These are phyloP conservation scores for Streptanthus diversifolius DNA, from an alignment of 345 rosid genomes.

Conservation along the genomic window DNA sequence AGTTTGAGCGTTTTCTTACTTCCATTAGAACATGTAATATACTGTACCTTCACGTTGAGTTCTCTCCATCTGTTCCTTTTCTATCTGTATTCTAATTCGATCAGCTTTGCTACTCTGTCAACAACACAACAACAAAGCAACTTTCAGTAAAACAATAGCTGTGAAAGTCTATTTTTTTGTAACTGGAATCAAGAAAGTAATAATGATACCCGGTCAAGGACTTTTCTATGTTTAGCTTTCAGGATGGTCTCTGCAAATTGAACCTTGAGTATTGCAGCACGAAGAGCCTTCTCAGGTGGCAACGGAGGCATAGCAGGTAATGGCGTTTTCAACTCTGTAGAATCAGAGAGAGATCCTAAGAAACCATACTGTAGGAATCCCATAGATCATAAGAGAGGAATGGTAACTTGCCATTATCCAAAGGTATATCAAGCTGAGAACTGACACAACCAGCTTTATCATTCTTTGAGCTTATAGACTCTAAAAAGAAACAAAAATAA, in stretches of 20 bases:
- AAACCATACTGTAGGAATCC: slow-evolving; percentile 5
- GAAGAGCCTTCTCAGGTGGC: slow-evolving; percentile 75
- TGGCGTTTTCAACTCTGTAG: slow-evolving; percentile 46
- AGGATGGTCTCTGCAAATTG: slow-evolving; percentile 76
- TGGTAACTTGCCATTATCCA: slow-evolving; percentile 47
- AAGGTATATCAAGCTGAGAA: slow-evolving; percentile 41
- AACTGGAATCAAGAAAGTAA: not conserved
- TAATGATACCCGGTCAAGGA: slow-evolving; percentile 56
- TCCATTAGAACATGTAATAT: not conserved
- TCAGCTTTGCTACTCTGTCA: slow-evolving; percentile 63
- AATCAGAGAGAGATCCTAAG: not conserved
- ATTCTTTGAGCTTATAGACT: slow-evolving; percentile 57
- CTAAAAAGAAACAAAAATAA: slow-evolving; percentile 36
- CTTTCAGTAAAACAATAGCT: not conserved
- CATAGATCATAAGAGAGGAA: not conserved
- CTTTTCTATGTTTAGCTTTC: slow-evolving; percentile 65
- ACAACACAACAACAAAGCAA: not conserved
- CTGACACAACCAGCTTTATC: slow-evolving; percentile 48
- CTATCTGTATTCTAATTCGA: slow-evolving; percentile 50
- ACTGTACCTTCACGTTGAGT: slow-evolving; percentile 68
- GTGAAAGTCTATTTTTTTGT: not conserved
- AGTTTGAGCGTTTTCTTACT: not conserved
- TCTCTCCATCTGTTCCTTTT: slow-evolving; percentile 65
- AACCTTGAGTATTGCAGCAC: slow-evolving; percentile 68
- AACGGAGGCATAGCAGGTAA: slow-evolving; percentile 45